Evolutionary conservation across 2,329 filamentous ascomycete species (phyloP).

Genomic region (Fusarium floridanum): DNA sequence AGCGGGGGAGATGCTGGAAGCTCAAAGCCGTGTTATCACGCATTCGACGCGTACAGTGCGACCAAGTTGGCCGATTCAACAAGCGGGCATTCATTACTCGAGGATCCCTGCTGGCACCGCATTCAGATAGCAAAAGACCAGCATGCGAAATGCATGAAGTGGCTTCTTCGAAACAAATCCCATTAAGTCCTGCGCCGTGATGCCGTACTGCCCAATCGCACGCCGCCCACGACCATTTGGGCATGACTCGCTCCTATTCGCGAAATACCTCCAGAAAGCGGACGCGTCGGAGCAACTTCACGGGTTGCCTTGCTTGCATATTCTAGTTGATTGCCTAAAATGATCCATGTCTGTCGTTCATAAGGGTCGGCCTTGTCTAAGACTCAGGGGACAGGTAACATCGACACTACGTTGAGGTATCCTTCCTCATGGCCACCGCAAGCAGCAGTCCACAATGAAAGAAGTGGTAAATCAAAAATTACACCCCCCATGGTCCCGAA

Average conservation of each 20-base stretch:
- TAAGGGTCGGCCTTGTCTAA: neutral
- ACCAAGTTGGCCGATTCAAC: neutral
- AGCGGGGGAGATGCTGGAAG: conserved; percentile 33
- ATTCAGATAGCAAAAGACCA: conserved; percentile 27
- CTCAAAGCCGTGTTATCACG: neutral
- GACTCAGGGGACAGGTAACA: neutral
- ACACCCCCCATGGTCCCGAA: conserved; percentile 63
- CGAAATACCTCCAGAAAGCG: neutral
- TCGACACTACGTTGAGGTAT: neutral
- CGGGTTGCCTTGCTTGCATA: neutral
- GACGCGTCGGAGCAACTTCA: conserved; percentile 27
- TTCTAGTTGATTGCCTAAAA: neutral
- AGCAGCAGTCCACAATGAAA: conserved; percentile 60
- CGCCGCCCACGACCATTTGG: conserved; percentile 16
- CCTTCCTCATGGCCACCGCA: conserved; percentile 59
- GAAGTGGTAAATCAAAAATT: conserved; percentile 61
- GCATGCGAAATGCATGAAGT: conserved; percentile 30
- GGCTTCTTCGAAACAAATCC: conserved; percentile 26
- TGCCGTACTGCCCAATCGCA: conserved; percentile 28
- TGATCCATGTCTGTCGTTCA: too few relatives aligned
- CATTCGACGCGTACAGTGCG: conserved; percentile 36
- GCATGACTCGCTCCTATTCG: conserved; percentile 11
- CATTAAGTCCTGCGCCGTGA: conserved; percentile 23
- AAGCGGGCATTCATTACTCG: conserved; percentile 1
- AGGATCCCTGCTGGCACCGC: conserved; percentile 25